These are phyloP conservation scores for Kodamaea nitidulidarum DNA, from an alignment of 805 yeast genomes.

Conservation along the genomic window DNA sequence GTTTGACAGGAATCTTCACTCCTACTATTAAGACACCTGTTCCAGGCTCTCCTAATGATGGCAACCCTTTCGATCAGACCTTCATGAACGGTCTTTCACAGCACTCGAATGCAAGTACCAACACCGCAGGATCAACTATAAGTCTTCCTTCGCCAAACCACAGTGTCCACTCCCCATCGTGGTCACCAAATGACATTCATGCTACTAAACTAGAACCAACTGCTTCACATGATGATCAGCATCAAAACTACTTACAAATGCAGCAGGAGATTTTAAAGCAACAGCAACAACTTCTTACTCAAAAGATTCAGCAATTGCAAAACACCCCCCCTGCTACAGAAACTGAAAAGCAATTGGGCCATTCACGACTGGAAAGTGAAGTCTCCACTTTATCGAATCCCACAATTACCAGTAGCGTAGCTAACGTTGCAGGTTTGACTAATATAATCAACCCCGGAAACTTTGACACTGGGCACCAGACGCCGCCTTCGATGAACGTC, in stretches of 20 bases:
- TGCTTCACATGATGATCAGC: constrained; percentile 23
- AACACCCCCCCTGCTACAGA: background rate
- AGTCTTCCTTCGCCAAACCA: constrained; percentile 1
- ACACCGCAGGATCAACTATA: constrained; percentile 8
- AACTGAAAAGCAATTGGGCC: constrained; percentile 1
- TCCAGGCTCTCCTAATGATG: constrained; percentile 21
- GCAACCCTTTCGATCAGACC: constrained; percentile 36
- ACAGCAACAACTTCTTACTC: constrained; percentile 29
- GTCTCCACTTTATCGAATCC: background rate
- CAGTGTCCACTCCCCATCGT: constrained; percentile 6
- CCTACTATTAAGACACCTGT: constrained; percentile 35
- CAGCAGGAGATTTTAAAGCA: constrained; percentile 37
- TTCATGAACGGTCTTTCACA: constrained; percentile 14
- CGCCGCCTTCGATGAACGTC: background rate
- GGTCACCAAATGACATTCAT: constrained; percentile 4
- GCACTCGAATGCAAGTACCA: constrained; percentile 5
- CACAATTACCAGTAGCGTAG: background rate
- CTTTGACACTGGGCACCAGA: background rate
- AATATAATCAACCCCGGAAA: background rate
- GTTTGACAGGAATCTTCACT: constrained; percentile 36
- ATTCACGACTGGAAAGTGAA: constrained; percentile 4
- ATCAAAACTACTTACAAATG: constrained; percentile 32
- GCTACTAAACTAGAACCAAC: background rate
- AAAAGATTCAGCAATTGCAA: constrained; percentile 3
- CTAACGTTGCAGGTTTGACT: constrained; percentile 1